Base-by-base conservation (phyloP, 805 yeast species). In the Metschnikowia chrysomelidarum region DNA sequence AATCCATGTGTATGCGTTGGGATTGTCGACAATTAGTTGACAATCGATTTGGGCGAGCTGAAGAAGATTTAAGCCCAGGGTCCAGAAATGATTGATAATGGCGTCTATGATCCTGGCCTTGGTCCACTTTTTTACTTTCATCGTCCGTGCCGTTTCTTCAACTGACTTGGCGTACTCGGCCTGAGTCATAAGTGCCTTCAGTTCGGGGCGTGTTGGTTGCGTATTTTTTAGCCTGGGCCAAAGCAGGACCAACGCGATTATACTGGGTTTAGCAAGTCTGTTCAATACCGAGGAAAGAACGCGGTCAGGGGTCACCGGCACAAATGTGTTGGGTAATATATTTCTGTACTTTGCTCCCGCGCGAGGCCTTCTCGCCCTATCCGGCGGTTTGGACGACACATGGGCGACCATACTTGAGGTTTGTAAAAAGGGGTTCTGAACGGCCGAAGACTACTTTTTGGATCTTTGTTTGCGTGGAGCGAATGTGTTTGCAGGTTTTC, bases 31-130 rank as follows among this genome's bases (percentile, higher is more conserved):
- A 27, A 83, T 62, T 27, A 73, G 50, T 46, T 80, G 84, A 34
- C 82, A 75, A 46, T 85, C 93, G 4, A 83, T 59, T 41, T 82
- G 87, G 0, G 93, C 80, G 25, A 79, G 51, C 51, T 85, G 94
- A 12, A 78, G 62, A 1, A 80, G 58, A 45, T 80, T 81, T 27
- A 82, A 53, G 0, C 87, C 87, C 5, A 57, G 47, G 2, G 70
- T 59, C 73, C 85, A 82, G 45, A 62, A 71, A 10, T 73, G 71
- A 24, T 56, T 64, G 7, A 76, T 40, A n/a, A 78, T 60, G 22
- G 56, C 52, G 38, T 77, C 78, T 4, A 78, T 59, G 6, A 66
- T 41, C 24, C 53, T 47, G 22, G 56, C 40, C 38, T 66, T 67
- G 7, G 57, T 53, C 27, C 54, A 40, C 32, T 51, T 50, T 15